These are phyloP conservation scores for Vanrija pseudolonga DNA, from an alignment of 1,284 basidiomycete genomes.

Conservation along the genomic window DNA sequence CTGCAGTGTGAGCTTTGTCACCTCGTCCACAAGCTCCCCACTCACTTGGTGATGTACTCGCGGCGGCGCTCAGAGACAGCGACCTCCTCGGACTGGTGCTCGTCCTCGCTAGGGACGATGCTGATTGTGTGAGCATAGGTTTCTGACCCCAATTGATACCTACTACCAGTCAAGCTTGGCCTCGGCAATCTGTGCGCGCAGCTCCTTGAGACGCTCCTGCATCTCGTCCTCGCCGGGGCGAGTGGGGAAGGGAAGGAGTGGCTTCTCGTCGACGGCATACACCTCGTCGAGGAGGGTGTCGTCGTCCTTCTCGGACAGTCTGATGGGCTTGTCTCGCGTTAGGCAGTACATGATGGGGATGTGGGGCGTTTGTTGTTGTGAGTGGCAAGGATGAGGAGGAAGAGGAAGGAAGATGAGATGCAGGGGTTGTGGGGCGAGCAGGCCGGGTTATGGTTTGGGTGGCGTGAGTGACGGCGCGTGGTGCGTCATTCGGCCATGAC, in stretches of 20 bases:
- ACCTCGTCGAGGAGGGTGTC: conserved; percentile 15
- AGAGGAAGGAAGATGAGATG: neutral
- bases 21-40: conserved; percentile 2
- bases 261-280: conserved; percentile 13
- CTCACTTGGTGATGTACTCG: conserved; percentile 76
- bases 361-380: too few species aligned
- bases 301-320: conserved; percentile 8
- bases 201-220: conserved; percentile 58
- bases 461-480: neutral
- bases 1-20: conserved; percentile 47
- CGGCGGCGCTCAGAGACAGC: conserved; percentile 73
- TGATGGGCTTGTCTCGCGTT: conserved; percentile 10
- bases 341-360: conserved; percentile 18
- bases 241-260: neutral
- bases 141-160: conserved; percentile 44
- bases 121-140: conserved; percentile 42
- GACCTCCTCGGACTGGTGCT: conserved; percentile 83
- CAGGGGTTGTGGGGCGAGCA: neutral
- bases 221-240: conserved; percentile 29
- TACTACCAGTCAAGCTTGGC: conserved; percentile 81
- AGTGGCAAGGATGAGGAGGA: neutral
- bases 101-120: conserved; percentile 76
- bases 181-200: conserved; percentile 67
- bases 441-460: neutral
- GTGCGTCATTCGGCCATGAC: neutral